phyloP scores from a whole-genome alignment of 2,329 filamentous ascomycete genomes.

The Botrytis fabae region DNA sequence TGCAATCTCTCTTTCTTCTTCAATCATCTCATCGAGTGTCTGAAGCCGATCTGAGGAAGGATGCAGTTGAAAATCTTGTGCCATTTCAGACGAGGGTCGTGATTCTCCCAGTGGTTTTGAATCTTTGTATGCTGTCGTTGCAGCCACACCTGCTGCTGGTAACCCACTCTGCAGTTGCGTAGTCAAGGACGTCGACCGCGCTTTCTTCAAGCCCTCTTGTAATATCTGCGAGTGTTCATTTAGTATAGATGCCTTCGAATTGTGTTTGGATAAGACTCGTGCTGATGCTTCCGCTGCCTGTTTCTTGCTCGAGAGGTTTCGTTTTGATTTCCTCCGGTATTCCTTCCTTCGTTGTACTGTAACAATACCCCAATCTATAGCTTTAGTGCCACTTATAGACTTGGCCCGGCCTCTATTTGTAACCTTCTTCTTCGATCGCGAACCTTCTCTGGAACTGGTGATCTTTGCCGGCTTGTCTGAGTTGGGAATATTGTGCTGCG shows the following conservation, averaged over 20 bases:
- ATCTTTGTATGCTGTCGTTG: neutral
- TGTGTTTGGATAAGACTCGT: neutral
- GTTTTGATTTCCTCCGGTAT: neutral
- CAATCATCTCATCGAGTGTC: constrained; percentile 10
- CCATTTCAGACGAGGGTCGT: neutral
- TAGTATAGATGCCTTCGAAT: neutral
- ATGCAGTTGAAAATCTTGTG: neutral
- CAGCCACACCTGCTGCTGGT: neutral
- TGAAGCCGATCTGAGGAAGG: neutral
- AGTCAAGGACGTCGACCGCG: neutral
- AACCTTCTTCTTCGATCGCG: neutral
- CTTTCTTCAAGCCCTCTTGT: neutral
- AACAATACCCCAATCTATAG: neutral
- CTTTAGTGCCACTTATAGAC: neutral
- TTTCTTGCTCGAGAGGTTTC: neutral
- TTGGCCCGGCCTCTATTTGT: neutral
- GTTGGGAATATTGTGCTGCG: neutral
- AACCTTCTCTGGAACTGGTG: neutral
- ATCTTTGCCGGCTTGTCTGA: neutral
- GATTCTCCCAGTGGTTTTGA: neutral
- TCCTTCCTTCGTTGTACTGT: neutral
- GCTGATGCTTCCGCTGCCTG: neutral
- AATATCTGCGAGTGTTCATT: neutral
- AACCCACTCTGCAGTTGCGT: neutral
- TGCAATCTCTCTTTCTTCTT: neutral